These are phyloP conservation scores for Globisporangium orthogonon DNA, from an alignment of 352 stramenopile species.

Conservation along the genomic window DNA sequence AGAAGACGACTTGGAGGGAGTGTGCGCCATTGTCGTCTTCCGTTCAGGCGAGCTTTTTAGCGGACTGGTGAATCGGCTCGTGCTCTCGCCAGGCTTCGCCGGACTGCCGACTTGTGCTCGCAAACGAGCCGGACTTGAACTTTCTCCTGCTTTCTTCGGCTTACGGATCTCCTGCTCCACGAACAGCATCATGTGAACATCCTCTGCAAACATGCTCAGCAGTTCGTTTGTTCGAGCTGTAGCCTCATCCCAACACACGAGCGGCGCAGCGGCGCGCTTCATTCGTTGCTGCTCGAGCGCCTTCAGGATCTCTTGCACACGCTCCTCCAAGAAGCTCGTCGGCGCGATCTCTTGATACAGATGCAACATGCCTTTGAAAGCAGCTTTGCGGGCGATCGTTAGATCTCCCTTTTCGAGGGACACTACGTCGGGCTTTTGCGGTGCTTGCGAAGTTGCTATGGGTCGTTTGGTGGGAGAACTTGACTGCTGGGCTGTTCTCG, in stretches of 20 bases:
- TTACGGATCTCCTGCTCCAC: constrained; percentile 58
- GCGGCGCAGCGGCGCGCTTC: constrained; percentile 17
- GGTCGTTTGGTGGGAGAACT: constrained; percentile 4
- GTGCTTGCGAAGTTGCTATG: constrained; percentile 7
- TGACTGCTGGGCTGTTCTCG: not conserved
- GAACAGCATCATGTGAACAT: constrained; percentile 44
- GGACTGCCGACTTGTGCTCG: constrained; percentile 1
- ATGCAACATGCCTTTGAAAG: constrained; percentile 32
- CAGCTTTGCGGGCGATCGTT: constrained; percentile 18
- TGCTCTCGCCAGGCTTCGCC: constrained; percentile 6
- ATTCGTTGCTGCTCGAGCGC: constrained; percentile 32
- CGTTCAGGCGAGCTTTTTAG: constrained; percentile 3
- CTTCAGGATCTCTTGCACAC: constrained; percentile 33
- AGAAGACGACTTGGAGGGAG: constrained; percentile 3
- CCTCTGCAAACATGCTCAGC: constrained; percentile 56
- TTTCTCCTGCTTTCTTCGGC: constrained; percentile 29
- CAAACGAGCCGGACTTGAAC: not conserved
- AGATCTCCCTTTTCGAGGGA: not conserved
- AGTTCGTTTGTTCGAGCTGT: constrained; percentile 43
- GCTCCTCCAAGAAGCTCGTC: constrained; percentile 33
- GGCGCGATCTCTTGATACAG: constrained; percentile 28
- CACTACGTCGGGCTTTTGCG: not conserved
- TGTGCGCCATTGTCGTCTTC: constrained; percentile 1
- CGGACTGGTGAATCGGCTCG: constrained; percentile 1
- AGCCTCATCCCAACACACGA: constrained; percentile 47